Evolutionary conservation across 2,329 filamentous ascomycete genomes (phyloP).

Genomic region (Hyphodiscus sp.): DNA sequence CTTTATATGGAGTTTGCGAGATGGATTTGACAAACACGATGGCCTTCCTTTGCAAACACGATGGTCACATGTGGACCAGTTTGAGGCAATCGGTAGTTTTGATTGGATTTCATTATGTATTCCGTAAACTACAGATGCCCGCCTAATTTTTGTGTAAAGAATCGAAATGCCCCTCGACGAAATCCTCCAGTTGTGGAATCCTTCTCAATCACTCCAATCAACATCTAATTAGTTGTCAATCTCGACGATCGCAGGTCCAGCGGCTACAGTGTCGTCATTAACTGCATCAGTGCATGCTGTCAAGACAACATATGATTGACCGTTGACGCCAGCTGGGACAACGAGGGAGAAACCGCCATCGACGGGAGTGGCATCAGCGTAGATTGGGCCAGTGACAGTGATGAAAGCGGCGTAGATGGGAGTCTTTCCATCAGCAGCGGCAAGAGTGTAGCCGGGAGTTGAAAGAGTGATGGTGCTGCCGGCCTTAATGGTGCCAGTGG

Average conservation of each 20-base stretch:
- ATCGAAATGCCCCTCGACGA: not conserved
- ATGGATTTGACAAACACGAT: no score
- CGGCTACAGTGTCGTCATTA: conserved; percentile 28
- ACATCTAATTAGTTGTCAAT: conserved; percentile 13
- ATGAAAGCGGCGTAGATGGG: conserved; percentile 34
- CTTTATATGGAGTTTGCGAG: no score
- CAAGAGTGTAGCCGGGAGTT: not conserved
- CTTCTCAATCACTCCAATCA: not conserved
- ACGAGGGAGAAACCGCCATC: conserved; percentile 23
- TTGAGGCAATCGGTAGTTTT: not conserved
- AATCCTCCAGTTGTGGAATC: no score
- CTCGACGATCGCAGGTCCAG: conserved; percentile 31
- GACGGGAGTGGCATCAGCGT: conserved; percentile 22
- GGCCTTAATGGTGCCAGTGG: not conserved
- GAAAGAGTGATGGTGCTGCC: not conserved
- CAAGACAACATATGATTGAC: conserved; percentile 36
- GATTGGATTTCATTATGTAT: not conserved
- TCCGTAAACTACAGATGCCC: not conserved
- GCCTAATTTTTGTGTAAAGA: not conserved
- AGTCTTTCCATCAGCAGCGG: not conserved
- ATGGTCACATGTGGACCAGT: not conserved
- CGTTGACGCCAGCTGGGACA: conserved; percentile 31
- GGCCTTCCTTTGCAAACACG: no score
- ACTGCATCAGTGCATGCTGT: conserved; percentile 23
- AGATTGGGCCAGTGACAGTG: conserved; percentile 33